Percentiles rank a stretch among this genome's conserved stretches.
Conservation (phyloP, 176 grass and related monocot species). For the Carex parvula region DNA sequence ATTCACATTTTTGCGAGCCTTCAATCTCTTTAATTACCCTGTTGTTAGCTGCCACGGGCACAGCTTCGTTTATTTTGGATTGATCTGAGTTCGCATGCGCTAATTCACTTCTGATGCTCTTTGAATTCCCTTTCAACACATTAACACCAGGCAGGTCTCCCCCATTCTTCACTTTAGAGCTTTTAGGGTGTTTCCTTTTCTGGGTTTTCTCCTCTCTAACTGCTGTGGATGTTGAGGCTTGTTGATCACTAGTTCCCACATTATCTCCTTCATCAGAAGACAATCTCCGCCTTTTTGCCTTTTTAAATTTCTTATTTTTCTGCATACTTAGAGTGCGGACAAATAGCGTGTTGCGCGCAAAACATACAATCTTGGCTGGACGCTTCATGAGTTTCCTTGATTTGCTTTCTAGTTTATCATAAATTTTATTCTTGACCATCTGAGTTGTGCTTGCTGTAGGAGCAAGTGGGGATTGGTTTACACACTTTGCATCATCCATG, state of each 20-base stretch:
- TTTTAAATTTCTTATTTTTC: slow-evolving; percentile 50
- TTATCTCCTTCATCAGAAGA: slow-evolving; percentile 22
- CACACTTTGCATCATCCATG: not conserved
- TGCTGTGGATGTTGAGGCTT: slow-evolving; percentile 50
- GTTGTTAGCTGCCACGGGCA: not conserved
- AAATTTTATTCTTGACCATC: not conserved
- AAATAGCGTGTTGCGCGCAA: slow-evolving; percentile 42
- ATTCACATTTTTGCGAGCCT: slow-evolving; percentile 19
- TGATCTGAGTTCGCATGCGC: not conserved
- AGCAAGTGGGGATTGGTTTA: not conserved
- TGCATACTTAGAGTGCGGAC: slow-evolving; percentile 38
- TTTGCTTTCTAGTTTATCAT: slow-evolving; percentile 30
- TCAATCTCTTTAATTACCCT: slow-evolving; percentile 23
- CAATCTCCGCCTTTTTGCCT: slow-evolving; percentile 28
- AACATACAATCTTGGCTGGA: slow-evolving; percentile 39
- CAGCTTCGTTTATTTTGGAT: slow-evolving; percentile 4
- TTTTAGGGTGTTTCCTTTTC: slow-evolving; percentile 32
- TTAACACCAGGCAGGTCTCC: not conserved
- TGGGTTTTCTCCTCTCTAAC: slow-evolving; percentile 28
- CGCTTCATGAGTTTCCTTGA: slow-evolving; percentile 39
- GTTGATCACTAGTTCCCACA: slow-evolving; percentile 30
- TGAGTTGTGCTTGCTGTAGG: not conserved
- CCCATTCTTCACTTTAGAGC: not conserved
- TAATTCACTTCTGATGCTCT: not conserved
- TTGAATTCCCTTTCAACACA: not conserved